Base-by-base conservation (phyloP, 306 rosid species). In the Trifolium subterraneum region DNA sequence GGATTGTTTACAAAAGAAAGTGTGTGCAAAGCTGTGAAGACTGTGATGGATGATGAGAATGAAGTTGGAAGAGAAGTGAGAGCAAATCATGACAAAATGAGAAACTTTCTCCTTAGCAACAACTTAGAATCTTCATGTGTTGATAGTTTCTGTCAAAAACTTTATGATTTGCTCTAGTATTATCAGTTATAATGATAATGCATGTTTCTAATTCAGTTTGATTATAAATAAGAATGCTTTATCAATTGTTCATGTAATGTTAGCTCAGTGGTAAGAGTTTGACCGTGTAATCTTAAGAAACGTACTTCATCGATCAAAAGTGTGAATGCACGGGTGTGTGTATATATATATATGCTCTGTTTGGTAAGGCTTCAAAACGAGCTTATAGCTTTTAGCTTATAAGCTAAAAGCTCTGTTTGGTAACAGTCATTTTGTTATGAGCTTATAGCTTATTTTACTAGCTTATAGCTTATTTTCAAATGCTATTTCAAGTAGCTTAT, bases 31-130 rank as follows among this genome's bases (percentile, higher is more conserved):
- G 84, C 85, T 3, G 79, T 87, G 82, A 79, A 39, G 8, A 55
- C 22, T 14, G 87, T 85, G 48, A 84, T 81, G 86, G 83, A 84
- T 39, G 80, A 83, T 4, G 87, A 61, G 38, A 80, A 64, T 68
- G 83, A 85, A 10, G 1, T 64, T 3, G 91, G 80, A 14, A 80
- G 50, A 56, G 85, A 77, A 69, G 64, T 80, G 0, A 81, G 80
- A 67, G 66, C 1, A 9, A 88, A 86, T 59, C 90, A 77, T 52
- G 62, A 55, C 0, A 82, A 77, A 77, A 1, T 80, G n/a, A 88
- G 84, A 47, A 70, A 78, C 25, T 13, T 85, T 0, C 12, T 65
- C 0, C 3, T 65, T 1, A 20, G 70, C 16, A 19, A 6, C 7
- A 44, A 66, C 3, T 42, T 66, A 23, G 54, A 66, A 15, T 66